phyloP scores from a whole-genome alignment of 1,139 yeast species.

The Taphrina pruni region DNA sequence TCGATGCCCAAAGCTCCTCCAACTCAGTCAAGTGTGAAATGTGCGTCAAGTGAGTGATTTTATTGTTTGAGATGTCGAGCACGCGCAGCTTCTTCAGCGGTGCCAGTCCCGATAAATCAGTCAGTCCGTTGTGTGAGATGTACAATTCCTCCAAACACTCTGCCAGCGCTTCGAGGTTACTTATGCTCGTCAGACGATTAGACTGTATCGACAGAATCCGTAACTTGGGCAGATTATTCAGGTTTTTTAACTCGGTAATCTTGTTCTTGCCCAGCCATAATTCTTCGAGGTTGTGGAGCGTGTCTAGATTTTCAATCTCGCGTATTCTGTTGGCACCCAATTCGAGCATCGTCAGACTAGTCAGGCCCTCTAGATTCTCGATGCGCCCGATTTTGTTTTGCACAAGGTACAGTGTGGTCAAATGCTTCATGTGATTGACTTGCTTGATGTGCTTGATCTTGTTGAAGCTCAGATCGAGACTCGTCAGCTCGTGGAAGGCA shows the following conservation, averaged over 20 bases:
- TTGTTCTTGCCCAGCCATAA: constrained; percentile 94
- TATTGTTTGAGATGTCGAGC: constrained; percentile 81
- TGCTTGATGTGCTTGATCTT: constrained; percentile 87
- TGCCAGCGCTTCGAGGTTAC: constrained; percentile 72
- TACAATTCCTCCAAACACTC: constrained; percentile 81
- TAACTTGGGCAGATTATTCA: constrained; percentile 65
- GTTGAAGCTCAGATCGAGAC: constrained; percentile 86
- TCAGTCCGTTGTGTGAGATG: constrained; percentile 82
- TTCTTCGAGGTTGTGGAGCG: constrained; percentile 65
- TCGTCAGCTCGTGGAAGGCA: constrained; percentile 54
- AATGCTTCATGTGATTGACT: constrained; percentile 64
- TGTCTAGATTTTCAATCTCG: constrained; percentile 63
- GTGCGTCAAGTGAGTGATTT: constrained; percentile 65
- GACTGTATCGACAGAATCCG: constrained; percentile 86
- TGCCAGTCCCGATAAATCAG: constrained; percentile 77
- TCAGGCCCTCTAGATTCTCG: constrained; percentile 66
- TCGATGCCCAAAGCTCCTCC: constrained; percentile 94
- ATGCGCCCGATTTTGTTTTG: constrained; percentile 84
- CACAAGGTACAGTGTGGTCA: constrained; percentile 78
- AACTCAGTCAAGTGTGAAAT: constrained; percentile 68
- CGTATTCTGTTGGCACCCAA: constrained; percentile 88
- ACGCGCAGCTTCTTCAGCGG: constrained; percentile 70
- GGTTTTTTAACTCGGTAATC: constrained; percentile 65
- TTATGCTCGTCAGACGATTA: constrained; percentile 76
- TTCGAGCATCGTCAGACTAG: constrained; percentile 73